A percentile compares a stretch with the other conserved stretches of the same genome.
These are phyloP conservation scores for Halophytophthora batemanensis DNA, from an alignment of 352 stramenopile genomes.

Conservation along the genomic window DNA sequence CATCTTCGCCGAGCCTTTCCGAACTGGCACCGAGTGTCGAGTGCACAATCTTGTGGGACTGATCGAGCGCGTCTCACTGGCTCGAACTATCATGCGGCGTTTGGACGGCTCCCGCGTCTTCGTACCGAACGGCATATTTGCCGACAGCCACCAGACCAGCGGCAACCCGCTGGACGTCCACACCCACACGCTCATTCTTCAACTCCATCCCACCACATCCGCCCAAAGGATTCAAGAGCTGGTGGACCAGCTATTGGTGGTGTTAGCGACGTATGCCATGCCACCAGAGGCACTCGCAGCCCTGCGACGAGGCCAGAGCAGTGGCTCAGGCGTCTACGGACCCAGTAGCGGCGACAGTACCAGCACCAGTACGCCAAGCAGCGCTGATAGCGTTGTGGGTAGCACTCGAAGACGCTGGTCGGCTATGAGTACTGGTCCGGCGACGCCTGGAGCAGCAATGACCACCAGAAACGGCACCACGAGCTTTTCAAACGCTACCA, in stretches of 20 bases:
- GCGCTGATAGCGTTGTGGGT: constrained; percentile 25
- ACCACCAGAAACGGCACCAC: too few relatives aligned
- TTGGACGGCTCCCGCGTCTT: constrained; percentile 67
- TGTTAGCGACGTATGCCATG: constrained; percentile 36
- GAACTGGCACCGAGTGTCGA: constrained; percentile 59
- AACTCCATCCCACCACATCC: constrained; percentile 36
- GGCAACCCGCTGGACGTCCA: constrained; percentile 48
- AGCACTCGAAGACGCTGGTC: constrained; percentile 20
- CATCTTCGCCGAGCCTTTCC: constrained; percentile 82
- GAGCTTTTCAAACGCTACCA: constrained; percentile 25
- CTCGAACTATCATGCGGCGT: constrained; percentile 64
- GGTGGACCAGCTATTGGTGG: constrained; percentile 30
- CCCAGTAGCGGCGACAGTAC: constrained; percentile 27
- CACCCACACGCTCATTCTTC: constrained; percentile 47
- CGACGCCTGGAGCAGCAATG: constrained; percentile 14
- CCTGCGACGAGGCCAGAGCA: constrained; percentile 18
- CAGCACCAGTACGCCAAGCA: constrained; percentile 24
- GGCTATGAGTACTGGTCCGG: constrained; percentile 20
- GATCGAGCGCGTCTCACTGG: constrained; percentile 76
- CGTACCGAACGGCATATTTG: constrained; percentile 80
- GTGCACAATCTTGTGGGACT: constrained; percentile 50
- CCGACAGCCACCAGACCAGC: constrained; percentile 69
- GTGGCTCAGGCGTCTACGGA: constrained; percentile 12
- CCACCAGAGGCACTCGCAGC: constrained; percentile 19
- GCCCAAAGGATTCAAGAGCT: constrained; percentile 42